phyloP scores from a whole-genome alignment of 768 basidiomycete species.

The Amyloporia xantha region DNA sequence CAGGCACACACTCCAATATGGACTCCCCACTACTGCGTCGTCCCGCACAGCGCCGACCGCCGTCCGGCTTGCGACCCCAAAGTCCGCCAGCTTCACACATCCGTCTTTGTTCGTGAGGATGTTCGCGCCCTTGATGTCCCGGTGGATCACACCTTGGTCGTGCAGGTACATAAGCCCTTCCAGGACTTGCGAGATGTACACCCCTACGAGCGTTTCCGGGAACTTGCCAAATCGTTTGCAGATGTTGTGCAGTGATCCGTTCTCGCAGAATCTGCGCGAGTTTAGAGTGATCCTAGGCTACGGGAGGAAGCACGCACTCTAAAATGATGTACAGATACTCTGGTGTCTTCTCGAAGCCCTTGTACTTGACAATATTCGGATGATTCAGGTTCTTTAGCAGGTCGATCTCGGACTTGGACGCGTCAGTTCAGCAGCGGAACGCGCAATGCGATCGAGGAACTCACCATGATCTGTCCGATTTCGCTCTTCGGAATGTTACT shows the following conservation, averaged over 20 bases:
- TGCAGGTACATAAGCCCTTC: constrained; percentile 96
- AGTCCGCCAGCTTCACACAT: constrained; percentile 97
- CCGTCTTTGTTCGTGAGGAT: constrained; percentile 99
- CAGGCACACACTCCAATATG: constrained; percentile 88
- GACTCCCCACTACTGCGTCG: constrained; percentile 93
- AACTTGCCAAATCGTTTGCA: constrained; percentile 98
- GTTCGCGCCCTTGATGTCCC: constrained; percentile 99
- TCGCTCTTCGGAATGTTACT: constrained; percentile 91
- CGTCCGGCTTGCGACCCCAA: constrained; percentile 86
- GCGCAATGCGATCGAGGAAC: constrained; percentile 11
- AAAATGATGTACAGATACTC: constrained; percentile 96
- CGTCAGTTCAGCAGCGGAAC: constrained; percentile 1
- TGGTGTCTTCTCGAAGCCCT: constrained; percentile 92
- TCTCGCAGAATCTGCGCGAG: constrained; percentile 83
- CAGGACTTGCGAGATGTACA: constrained; percentile 94
- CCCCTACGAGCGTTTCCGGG: constrained; percentile 92
- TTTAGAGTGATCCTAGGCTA: background rate
- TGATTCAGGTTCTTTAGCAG: constrained; percentile 96
- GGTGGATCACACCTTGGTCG: constrained; percentile 98
- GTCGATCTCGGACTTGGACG: constrained; percentile 85
- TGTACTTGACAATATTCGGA: constrained; percentile 97
- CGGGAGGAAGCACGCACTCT: constrained; percentile 47
- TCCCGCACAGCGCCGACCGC: constrained; percentile 71
- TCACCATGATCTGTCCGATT: constrained; percentile 95
- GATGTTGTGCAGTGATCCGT: constrained; percentile 92